Evolutionary conservation across 768 basidiomycete genomes (phyloP), one percentile per base, ranked within the genome.

Genomic region (Lyophyllum semitale): DNA sequence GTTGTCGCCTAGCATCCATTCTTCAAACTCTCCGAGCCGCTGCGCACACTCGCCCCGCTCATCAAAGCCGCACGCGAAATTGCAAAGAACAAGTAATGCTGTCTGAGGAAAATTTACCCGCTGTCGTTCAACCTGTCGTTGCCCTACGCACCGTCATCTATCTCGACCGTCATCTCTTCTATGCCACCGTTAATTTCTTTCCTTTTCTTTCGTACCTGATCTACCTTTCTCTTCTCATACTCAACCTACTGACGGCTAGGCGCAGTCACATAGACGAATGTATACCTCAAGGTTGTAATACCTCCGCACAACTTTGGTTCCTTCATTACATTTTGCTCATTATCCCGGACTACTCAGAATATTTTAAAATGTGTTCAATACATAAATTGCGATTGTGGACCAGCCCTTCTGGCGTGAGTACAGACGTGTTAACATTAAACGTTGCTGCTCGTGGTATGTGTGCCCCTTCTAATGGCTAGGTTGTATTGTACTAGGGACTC

Each of bases 51-150:
- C 50, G 80, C 92, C 8, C 94, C 94, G 8, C 74, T 96, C 37
- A 96, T 96, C 80, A 95, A 95, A 69, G 93, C 93, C 12, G 94
- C 94, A 6, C 78, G 92, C 58, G 93, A 95, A 60, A 88, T 91
- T 45, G 87, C 89, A 33, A 91, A 90, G 79, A 77, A 75, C 60
- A 78, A 79, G 60, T 79, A 64, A 69, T 51, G 27, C 9, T 40
- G 22, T 27, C 33, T 26, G 13, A 55, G 37, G 37, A 43, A 26
- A 40, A 37, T 50, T 35, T 27, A 18, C 27, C 20, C n/a, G 30
- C 8, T 23, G 26, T 44, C n/a, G 18, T 25, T 45, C 43, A 9
- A 33, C 44, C 26, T 43, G 27, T 51, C 25, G n/a, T 44, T 53
- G 40, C 15, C 20, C 26, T 51, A 20, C 41, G 11, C 37, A 12